Evolutionary conservation across 257 asterid species (phyloP), one percentile per base, ranked within the genome.

Genomic region (Forsythia viridissima): DNA sequence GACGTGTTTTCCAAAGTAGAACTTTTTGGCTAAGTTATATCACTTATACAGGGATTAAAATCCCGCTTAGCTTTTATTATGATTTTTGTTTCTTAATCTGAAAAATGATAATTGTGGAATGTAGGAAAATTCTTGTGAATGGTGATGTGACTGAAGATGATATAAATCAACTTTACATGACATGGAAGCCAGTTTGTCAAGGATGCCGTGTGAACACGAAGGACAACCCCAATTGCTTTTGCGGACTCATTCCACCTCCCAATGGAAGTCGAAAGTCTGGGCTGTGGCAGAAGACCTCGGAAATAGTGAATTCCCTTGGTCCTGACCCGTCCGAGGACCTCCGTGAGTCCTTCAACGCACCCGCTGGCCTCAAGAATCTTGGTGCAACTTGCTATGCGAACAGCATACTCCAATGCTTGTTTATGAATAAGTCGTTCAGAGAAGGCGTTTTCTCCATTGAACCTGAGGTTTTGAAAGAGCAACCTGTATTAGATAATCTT

Each of bases 301-400:
- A 95, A 87, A 87, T 95, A 61, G 75, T 92, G 72, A 87, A 88
- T 84, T 83, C 96, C 61, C 86, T 95, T 77, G 99, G 99, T 80
- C 88, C 93, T 12, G 97, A 95, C 79, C 98, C 97, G 5, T 86
- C 90, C 6, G 75, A 46, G 77, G 93, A 93, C 85, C 88, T 89
- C 61, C 99, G 99, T 40, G 88, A 87, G 42, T 93, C 97, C 69
- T 85, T 90, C 10, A 76, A 81, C 46, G 88, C 94, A 67, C 99
- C 99, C 10, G 98, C 99, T 40, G 99, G 99, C 44, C 97, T 95
- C 79, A 95, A 98, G 72, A 95, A 95, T 88, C 90, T 95, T 74
- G 99, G 99, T 44, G 99, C 99, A 7, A 95, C 99, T 79, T 95
- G 99, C 91, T 95, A 95, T 86, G 99, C 99, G 55, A 95, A 95